Conservation (phyloP, 495 filamentous ascomycete species). For the Recurvomyces mirabilis region DNA sequence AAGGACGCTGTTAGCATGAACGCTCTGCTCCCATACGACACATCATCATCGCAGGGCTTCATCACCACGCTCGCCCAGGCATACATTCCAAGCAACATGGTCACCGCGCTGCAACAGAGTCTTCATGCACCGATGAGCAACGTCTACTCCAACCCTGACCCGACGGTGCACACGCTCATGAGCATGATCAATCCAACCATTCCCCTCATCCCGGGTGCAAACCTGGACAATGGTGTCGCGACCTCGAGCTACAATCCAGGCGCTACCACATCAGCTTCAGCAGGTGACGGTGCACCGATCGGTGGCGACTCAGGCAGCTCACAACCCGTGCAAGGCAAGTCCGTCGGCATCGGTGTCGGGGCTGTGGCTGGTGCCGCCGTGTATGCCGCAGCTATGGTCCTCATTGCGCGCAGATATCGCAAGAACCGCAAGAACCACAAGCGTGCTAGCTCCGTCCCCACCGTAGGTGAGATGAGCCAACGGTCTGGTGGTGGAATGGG, state of each 20-base stretch:
- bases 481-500: slow-evolving; percentile 15
- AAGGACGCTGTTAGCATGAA: slow-evolving; percentile 49
- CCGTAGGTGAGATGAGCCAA: slow-evolving; percentile 21
- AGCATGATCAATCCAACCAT: slow-evolving; percentile 74
- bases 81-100: slow-evolving; percentile 56
- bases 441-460: slow-evolving; percentile 55
- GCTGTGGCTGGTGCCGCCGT: slow-evolving; percentile 69
- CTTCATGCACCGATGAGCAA: slow-evolving; percentile 55
- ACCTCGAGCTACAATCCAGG: slow-evolving; percentile 26
- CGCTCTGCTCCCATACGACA: slow-evolving; percentile 69
- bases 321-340: slow-evolving; percentile 54
- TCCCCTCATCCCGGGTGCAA: slow-evolving; percentile 59
- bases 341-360: slow-evolving; percentile 72
- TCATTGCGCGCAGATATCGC: slow-evolving; percentile 86
- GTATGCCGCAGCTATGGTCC: slow-evolving; percentile 99
- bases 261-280: slow-evolving; percentile 20
- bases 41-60: slow-evolving; percentile 54
- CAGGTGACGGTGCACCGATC: slow-evolving; percentile 34
- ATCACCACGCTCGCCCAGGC: slow-evolving; percentile 71
- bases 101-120: slow-evolving; percentile 50
- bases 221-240: slow-evolving; percentile 35
- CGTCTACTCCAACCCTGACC: slow-evolving; percentile 59
- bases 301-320: slow-evolving; percentile 39
- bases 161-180: slow-evolving; percentile 55
- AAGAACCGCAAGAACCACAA: slow-evolving; percentile 66